Percentiles rank a stretch among this genome's conserved stretches.
Conservation (phyloP, 108 stramenopile genomes). For the Fistulifera solaris region DNA sequence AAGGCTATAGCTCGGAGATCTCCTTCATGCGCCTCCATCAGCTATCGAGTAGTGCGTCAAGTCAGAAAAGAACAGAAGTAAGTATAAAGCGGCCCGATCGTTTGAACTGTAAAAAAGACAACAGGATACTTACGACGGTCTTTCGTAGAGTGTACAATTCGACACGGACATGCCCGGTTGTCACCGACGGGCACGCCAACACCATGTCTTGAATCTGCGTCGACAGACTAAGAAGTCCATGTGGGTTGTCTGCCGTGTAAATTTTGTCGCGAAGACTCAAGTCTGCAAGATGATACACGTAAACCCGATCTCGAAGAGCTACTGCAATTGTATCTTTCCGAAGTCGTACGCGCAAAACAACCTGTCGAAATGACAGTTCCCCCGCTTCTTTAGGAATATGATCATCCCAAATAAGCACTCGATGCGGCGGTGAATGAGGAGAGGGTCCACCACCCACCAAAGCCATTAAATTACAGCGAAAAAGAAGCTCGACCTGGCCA, state of each 20-base stretch:
- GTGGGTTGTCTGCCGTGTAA: conserved; percentile 85
- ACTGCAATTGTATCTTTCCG: conserved; percentile 95
- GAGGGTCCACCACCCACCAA: conserved; percentile 86
- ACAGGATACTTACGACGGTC: conserved; percentile 42
- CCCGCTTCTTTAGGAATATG: conserved; percentile 90
- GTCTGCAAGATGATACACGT: conserved; percentile 92
- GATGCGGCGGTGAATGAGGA: conserved; percentile 90
- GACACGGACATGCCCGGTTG: conserved; percentile 87
- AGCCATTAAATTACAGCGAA: conserved; percentile 96
- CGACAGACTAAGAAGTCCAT: conserved; percentile 83
- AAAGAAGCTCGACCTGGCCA: conserved; percentile 97
- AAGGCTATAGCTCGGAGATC: conserved; percentile 76
- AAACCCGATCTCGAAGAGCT: conserved; percentile 85
- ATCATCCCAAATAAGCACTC: conserved; percentile 99
- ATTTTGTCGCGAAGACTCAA: conserved; percentile 87
- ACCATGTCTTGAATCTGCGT: conserved; percentile 87
- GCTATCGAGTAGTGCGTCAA: conserved; percentile 4
- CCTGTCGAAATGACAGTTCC: conserved; percentile 85
- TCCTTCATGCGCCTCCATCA: conserved; percentile 93
- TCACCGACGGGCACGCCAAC: conserved; percentile 88
- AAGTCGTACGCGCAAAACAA: conserved; percentile 82
- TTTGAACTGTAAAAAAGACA: neutral
- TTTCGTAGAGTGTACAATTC: conserved; percentile 91
- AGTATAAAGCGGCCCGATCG: neutral
- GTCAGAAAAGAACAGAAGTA: neutral